Evolutionary conservation across 768 basidiomycete genomes (phyloP).

Genomic region (Serendipita sp.): DNA sequence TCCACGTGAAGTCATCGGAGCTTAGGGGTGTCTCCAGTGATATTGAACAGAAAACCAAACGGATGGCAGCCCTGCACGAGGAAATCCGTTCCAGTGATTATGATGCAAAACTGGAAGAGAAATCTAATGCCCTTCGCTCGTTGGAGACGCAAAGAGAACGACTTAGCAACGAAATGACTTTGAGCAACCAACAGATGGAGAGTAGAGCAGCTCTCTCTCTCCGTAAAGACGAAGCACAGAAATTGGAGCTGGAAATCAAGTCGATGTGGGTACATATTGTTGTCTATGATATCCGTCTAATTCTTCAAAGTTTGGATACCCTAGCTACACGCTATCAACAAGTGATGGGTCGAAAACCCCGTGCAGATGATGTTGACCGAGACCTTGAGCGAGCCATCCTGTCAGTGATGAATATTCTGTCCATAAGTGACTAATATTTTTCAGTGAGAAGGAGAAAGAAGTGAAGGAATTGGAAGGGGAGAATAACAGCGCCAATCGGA

Average conservation of each 20-base stretch:
- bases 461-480: conserved; percentile 29
- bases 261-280: conserved; percentile 37
- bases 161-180: conserved; percentile 52
- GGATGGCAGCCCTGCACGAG: conserved; percentile 40
- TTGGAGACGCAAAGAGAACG: conserved; percentile 55
- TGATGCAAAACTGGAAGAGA: conserved; percentile 44
- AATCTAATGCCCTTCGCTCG: conserved; percentile 31
- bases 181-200: conserved; percentile 63
- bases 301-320: conserved; percentile 38
- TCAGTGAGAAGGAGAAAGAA: conserved; percentile 55
- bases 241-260: conserved; percentile 47
- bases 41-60: conserved; percentile 49
- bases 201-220: conserved; percentile 62
- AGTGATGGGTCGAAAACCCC: conserved; percentile 42
- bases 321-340: conserved; percentile 46
- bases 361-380: conserved; percentile 51
- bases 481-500: conserved; percentile 32
- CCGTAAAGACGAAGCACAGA: conserved; percentile 49
- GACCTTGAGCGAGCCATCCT: conserved; percentile 41
- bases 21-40: conserved; percentile 39
- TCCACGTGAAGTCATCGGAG: conserved; percentile 36
- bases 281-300: conserved; percentile 6
- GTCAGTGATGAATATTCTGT: conserved; percentile 26
- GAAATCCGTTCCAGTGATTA: conserved; percentile 46
- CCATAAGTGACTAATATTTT: background rate